phyloP scores from a whole-genome alignment of 495 filamentous ascomycete species.

The Talaromyces wortmannii region DNA sequence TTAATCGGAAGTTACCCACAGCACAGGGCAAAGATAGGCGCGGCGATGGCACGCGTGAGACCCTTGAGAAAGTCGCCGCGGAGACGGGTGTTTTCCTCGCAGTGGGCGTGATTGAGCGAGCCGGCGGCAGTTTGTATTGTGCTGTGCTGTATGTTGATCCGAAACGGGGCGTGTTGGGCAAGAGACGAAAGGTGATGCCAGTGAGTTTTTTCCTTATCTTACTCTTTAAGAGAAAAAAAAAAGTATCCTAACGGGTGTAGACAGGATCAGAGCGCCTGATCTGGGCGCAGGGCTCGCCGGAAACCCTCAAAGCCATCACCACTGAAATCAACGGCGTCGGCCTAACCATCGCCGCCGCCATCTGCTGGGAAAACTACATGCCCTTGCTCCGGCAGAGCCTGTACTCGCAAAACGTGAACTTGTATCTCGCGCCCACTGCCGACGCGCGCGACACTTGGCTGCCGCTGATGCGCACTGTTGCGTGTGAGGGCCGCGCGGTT shows the following conservation, averaged over 20 bases:
- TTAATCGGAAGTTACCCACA: slow-evolving; percentile 51
- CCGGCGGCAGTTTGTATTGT: slow-evolving; percentile 81
- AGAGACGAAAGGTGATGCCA: slow-evolving; percentile 93
- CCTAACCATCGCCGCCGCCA: slow-evolving; percentile 74
- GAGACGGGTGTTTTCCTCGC: slow-evolving; percentile 77
- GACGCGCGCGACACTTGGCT: slow-evolving; percentile 83
- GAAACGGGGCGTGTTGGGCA: slow-evolving; percentile 61
- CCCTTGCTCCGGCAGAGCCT: slow-evolving; percentile 73
- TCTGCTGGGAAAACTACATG: slow-evolving; percentile 99
- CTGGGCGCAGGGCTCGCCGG: slow-evolving; percentile 83
- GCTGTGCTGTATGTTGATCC: slow-evolving; percentile 80
- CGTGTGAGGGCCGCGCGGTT: slow-evolving; percentile 73
- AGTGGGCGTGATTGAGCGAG: slow-evolving; percentile 70
- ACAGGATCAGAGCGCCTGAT: slow-evolving; percentile 77
- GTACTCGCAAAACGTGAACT: slow-evolving; percentile 86
- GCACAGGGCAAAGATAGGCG: slow-evolving; percentile 41
- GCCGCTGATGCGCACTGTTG: slow-evolving; percentile 73
- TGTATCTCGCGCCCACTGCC: slow-evolving; percentile 90
- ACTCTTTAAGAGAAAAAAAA: too few relatives aligned
- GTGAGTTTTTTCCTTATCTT: too few relatives aligned
- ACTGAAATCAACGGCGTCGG: slow-evolving; percentile 72
- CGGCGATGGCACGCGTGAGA: slow-evolving; percentile 83
- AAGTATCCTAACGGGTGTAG: slow-evolving; percentile 20
- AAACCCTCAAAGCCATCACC: slow-evolving; percentile 73
- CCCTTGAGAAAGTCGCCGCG: slow-evolving; percentile 63